phyloP scores from a whole-genome alignment of 805 yeast species.

The Candida andamanensis region DNA sequence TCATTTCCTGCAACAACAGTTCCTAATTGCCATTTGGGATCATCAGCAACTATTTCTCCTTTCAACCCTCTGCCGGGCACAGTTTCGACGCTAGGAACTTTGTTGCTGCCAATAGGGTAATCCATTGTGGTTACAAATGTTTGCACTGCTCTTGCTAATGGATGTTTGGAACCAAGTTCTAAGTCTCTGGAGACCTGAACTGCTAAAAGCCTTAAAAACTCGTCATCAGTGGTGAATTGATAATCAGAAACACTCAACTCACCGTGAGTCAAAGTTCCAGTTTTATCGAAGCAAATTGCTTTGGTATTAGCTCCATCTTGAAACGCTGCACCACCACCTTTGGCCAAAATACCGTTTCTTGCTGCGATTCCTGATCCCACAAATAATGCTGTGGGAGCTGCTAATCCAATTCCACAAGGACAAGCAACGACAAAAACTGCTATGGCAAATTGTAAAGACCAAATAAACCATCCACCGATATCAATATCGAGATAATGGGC shows the following conservation, averaged over 20 bases:
- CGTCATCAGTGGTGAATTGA: conserved; percentile 19
- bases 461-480: conserved; percentile 69
- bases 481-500: conserved; percentile 52
- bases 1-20: conserved; percentile 58
- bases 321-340: conserved; percentile 80
- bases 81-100: conserved; percentile 45
- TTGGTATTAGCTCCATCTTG: conserved; percentile 66
- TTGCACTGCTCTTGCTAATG: conserved; percentile 57
- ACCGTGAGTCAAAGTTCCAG: conserved; percentile 74
- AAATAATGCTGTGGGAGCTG: conserved; percentile 79
- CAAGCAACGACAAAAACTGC: conserved; percentile 81
- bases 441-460: conserved; percentile 75
- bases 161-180: conserved; percentile 64
- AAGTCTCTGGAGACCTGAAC: conserved; percentile 52
- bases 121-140: conserved; percentile 13
- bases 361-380: conserved; percentile 81
- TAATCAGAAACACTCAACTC: conserved; percentile 52
- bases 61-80: conserved; percentile 57
- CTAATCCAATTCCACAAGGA: conserved; percentile 81
- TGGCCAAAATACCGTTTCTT: conserved; percentile 65
- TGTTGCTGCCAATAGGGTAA: conserved; percentile 22
- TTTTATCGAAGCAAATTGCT: conserved; percentile 70
- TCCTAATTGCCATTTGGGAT: conserved; percentile 31
- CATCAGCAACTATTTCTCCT: conserved; percentile 34
- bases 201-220: conserved; percentile 15